Conservation (phyloP, 169 alveolate species). For the Plasmodium falciparum region DNA sequence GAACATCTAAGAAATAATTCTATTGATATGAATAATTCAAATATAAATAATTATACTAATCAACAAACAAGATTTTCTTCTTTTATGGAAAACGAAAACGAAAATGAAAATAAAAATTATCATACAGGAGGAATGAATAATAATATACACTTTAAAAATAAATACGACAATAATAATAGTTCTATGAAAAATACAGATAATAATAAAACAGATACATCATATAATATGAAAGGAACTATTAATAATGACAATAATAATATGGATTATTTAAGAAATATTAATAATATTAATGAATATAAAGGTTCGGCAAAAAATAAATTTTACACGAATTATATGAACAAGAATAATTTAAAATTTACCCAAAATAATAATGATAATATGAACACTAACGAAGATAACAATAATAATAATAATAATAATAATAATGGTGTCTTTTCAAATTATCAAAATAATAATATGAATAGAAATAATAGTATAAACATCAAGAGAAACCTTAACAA, state of each 20-base stretch:
- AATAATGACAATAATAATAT: neutral
- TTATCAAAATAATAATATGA: neutral
- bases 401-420: constrained; percentile 2
- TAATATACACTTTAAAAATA: constrained; percentile 7
- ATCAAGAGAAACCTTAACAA: neutral
- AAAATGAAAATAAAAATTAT: neutral
- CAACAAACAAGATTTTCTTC: constrained; percentile 21
- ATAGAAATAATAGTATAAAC: neutral
- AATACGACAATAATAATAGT: constrained; percentile 18
- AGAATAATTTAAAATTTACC: neutral
- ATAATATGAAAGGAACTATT: constrained; percentile 12
- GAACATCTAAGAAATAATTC: constrained; percentile 19
- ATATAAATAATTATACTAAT: constrained; percentile 18
- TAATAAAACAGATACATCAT: constrained; percentile 13
- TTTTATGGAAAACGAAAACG: constrained; percentile 14
- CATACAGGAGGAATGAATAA: constrained; percentile 1
- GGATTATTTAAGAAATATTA: neutral
- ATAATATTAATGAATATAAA: constrained; percentile 3
- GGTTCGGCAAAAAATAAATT: constrained; percentile 1
- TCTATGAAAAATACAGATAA: constrained; percentile 1
- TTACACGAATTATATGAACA: neutral
- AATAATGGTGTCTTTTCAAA: neutral
- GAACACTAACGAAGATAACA: neutral
- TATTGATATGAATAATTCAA: constrained; percentile 7
- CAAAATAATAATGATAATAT: neutral